Evolutionary conservation across 2,329 filamentous ascomycete species (phyloP).

Genomic region (Trichothecium sympodiale): DNA sequence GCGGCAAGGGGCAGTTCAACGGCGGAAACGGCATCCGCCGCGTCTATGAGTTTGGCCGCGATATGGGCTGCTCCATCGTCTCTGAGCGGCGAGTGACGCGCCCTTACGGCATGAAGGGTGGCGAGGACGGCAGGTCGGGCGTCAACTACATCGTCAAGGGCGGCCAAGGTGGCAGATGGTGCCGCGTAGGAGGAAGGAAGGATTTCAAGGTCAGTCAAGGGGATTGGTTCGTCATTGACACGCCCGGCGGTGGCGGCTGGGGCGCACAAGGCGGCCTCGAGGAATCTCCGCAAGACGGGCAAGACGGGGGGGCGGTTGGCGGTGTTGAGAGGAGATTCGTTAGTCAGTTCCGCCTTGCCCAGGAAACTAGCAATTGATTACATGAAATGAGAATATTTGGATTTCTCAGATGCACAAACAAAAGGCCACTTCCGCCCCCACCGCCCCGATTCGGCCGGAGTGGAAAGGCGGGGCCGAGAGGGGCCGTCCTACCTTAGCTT

Average conservation of each 20-base stretch:
- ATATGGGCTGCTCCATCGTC: conserved; percentile 63
- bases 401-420: too few relatives aligned
- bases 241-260: conserved; percentile 52
- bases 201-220: conserved; percentile 45
- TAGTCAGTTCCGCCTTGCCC: conserved; percentile 7
- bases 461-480: too few relatives aligned
- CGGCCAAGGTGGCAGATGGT: conserved; percentile 20
- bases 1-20: conserved; percentile 50
- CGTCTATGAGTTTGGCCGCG: conserved; percentile 66
- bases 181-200: conserved; percentile 39
- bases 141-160: conserved; percentile 33
- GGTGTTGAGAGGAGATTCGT: conserved; percentile 5
- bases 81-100: conserved; percentile 62
- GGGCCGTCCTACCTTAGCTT: too few relatives aligned
- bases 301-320: background rate
- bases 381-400: too few relatives aligned
- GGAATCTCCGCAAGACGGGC: background rate
- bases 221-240: conserved; percentile 47
- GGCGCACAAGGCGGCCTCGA: conserved; percentile 15
- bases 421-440: too few relatives aligned
- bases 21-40: conserved; percentile 64
- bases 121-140: conserved; percentile 53
- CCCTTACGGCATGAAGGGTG: conserved; percentile 61
- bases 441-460: too few relatives aligned
- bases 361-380: conserved; percentile 5